Base-by-base conservation (phyloP, 1,284 basidiomycete species). In the Peniophora sp. region DNA sequence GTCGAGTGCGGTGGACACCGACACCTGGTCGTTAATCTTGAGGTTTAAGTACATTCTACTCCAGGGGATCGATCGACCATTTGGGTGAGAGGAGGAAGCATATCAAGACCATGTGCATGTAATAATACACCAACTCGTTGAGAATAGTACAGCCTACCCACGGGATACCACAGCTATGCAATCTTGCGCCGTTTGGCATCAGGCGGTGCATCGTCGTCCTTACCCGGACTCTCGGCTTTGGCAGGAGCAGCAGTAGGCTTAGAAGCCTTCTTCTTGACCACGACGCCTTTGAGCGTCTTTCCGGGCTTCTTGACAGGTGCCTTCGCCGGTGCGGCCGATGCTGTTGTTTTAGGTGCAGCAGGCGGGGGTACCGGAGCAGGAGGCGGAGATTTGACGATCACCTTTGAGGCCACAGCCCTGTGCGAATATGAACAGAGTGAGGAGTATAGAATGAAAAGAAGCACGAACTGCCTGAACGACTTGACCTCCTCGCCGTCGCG, bases 401-500 rank as follows among this genome's bases (percentile, higher is more conserved):
- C 77, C 55, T 85, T 76, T 47, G 85, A 84, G 45, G 85, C 85
- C 41, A 90, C 85, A 48, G 88, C 87, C 64, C 87, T 90, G 59
- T 12, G 36, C 32, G 45, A 36, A 50, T 44, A 51, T 50, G 53
- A 54, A 47, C 43, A 57, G 47, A 64, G 51, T 47, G 45, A 51
- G 49, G 25, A 45, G 23, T 16, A 23, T 41, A 49, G 48, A 48
- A 51, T 48, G 45, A 22, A 48, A 19, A 48, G 51, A 41, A 45
- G 12, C 14, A 65, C 75, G 54, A 64, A 92, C 90, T 88, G 82
- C 70, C 83, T 81, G 65, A 92, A 95, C 56, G 73, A 74, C 56
- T 79, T 79, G 51, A 94, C 68, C 67, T 94, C 89, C 60, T 86
- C 85, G n/a, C 84, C 83, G 55, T 94, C 91, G 59, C 79, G 75